phyloP scores from a whole-genome alignment of 176 grass and related monocot genomes.

The Raddia guianensis region DNA sequence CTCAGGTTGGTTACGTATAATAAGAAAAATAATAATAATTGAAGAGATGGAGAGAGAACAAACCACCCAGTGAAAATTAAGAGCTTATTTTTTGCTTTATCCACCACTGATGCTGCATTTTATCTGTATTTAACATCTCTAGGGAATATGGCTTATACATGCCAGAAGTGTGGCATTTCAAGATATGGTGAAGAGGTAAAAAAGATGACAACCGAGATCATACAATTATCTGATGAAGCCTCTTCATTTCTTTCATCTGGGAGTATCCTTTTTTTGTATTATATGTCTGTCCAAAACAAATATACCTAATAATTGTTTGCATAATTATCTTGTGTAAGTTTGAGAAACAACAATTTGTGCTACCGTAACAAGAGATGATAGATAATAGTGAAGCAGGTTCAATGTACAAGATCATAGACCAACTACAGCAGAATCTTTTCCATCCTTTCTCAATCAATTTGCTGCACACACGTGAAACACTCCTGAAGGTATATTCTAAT shows the following conservation, averaged over 20 bases:
- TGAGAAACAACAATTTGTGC: slow-evolving; percentile 13
- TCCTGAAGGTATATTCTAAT: slow-evolving; percentile 71
- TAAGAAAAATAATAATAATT: slow-evolving; percentile 14
- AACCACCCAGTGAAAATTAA: neutral
- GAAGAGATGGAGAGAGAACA: neutral
- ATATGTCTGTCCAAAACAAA: slow-evolving; percentile 5
- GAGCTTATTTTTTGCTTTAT: neutral
- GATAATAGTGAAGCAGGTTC: slow-evolving; percentile 70
- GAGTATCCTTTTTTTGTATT: slow-evolving; percentile 65
- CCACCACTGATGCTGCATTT: slow-evolving; percentile 11
- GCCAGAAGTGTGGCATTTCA: slow-evolving; percentile 73
- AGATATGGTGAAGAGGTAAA: slow-evolving; percentile 68
- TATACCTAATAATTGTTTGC: slow-evolving; percentile 2
- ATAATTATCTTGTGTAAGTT: neutral
- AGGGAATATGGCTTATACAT: slow-evolving; percentile 65
- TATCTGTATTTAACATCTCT: slow-evolving; percentile 37
- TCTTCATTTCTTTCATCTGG: slow-evolving; percentile 56
- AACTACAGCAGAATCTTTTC: slow-evolving; percentile 59
- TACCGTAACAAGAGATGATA: slow-evolving; percentile 50
- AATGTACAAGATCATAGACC: slow-evolving; percentile 66
- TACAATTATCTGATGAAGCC: slow-evolving; percentile 56
- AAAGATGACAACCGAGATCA: slow-evolving; percentile 55
- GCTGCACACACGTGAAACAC: slow-evolving; percentile 78
- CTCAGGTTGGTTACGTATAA: slow-evolving; percentile 49
- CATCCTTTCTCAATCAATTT: slow-evolving; percentile 71